Conservation (phyloP, 441 rosid species). For the Euphorbia celastroides region DNA sequence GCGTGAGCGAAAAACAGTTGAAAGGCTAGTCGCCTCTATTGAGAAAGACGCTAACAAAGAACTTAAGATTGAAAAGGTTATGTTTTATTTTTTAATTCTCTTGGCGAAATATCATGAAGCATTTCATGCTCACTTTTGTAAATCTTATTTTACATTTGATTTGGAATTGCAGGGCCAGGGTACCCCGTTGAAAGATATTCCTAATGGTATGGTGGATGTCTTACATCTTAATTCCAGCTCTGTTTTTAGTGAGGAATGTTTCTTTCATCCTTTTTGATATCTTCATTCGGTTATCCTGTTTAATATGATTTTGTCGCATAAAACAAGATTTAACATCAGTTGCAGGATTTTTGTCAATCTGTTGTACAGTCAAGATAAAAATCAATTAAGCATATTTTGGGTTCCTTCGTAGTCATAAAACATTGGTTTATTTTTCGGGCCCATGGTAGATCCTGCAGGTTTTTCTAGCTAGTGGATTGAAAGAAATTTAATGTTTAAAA, state of each 20-base stretch:
- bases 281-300: not conserved
- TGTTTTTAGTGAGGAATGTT: not conserved
- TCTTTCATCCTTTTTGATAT: not conserved
- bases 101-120: constrained; percentile 4
- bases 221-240: not conserved
- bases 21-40: constrained; percentile 79
- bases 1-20: constrained; percentile 93
- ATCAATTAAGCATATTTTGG: not conserved
- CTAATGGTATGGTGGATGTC: constrained; percentile 57
- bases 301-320: not conserved
- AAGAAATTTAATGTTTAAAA: not conserved
- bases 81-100: not conserved
- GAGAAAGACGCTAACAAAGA: constrained; percentile 72
- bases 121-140: constrained; percentile 6
- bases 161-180: constrained; percentile 74
- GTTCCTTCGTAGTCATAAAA: not conserved
- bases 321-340: not conserved
- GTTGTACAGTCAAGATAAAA: not conserved
- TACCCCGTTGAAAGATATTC: constrained; percentile 78
- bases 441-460: not conserved
- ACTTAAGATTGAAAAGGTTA: constrained; percentile 79
- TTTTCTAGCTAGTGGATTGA: not conserved
- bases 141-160: not conserved
- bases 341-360: not conserved
- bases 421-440: not conserved